A percentile compares a stretch with the other conserved stretches of the same genome.
Evolutionary conservation across 78 protist species (phyloP).

Genomic region (Bodo saltans): DNA sequence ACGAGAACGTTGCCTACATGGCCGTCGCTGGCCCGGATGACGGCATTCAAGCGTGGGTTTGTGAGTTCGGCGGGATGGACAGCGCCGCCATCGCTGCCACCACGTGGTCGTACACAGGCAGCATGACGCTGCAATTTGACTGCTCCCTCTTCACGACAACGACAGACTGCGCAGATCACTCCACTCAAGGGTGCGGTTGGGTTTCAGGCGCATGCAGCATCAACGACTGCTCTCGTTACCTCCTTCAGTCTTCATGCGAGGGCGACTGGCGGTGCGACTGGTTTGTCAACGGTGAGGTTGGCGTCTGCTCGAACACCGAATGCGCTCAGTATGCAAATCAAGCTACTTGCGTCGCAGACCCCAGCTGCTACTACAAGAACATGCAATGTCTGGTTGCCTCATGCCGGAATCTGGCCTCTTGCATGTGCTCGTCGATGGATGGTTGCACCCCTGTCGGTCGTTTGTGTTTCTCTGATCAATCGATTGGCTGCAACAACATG

Average conservation of each 20-base stretch:
- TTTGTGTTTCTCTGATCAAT: not conserved
- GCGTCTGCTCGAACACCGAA: not conserved
- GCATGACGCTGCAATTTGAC: not conserved
- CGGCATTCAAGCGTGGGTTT: constrained; percentile 1
- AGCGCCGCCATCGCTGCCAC: not conserved
- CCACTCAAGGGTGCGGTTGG: not conserved
- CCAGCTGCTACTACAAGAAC: not conserved
- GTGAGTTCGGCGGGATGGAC: constrained; percentile 29
- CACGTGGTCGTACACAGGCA: not conserved
- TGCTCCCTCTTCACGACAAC: not conserved
- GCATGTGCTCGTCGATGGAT: not conserved
- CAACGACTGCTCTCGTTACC: not conserved
- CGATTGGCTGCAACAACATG: not conserved
- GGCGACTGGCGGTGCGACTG: not conserved
- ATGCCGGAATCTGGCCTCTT: too few relatives aligned
- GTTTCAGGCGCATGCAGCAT: not conserved
- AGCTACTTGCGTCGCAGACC: not conserved
- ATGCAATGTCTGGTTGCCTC: too few relatives aligned
- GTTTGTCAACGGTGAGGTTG: not conserved
- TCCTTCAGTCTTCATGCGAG: not conserved
- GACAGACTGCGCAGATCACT: not conserved
- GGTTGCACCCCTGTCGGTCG: not conserved
- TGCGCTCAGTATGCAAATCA: not conserved
- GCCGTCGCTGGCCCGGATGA: not conserved
- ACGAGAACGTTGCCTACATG: not conserved